Conservation (phyloP, 164 flowering plant species). For the Nymphaea colorata region DNA sequence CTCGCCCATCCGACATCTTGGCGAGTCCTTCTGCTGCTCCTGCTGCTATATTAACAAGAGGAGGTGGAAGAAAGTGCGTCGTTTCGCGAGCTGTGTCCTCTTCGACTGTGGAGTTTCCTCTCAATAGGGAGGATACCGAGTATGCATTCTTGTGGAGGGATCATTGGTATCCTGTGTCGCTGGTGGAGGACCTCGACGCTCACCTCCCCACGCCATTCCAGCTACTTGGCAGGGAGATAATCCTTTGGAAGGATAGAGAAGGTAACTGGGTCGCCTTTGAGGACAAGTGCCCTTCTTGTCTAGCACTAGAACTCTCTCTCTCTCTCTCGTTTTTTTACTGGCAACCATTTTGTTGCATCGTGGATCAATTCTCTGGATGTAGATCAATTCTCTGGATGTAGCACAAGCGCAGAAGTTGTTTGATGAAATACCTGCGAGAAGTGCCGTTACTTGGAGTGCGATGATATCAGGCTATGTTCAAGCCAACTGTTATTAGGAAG, state of each 20-base stretch:
- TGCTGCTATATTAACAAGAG: neutral
- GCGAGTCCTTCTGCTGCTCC: too few species aligned
- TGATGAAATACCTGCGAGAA: too few species aligned
- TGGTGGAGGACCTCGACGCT: conserved; percentile 80
- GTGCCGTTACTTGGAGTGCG: too few species aligned
- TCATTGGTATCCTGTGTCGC: conserved; percentile 95
- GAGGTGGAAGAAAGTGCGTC: neutral
- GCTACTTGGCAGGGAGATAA: conserved; percentile 81
- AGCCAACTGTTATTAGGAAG: too few species aligned
- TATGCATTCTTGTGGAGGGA: conserved; percentile 68
- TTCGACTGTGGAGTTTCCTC: neutral
- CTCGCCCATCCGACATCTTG: neutral
- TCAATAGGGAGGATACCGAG: neutral
- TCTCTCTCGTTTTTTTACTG: neutral
- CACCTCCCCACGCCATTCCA: conserved; percentile 69
- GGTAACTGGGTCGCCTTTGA: conserved; percentile 80
- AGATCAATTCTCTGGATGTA: too few species aligned
- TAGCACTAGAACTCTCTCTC: conserved; percentile 48
- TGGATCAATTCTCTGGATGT: too few species aligned
- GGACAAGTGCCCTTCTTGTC: conserved; percentile 88
- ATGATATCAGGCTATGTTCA: too few species aligned
- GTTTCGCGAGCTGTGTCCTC: neutral
- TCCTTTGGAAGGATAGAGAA: conserved; percentile 59
- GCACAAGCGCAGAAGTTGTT: too few species aligned
- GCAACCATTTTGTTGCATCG: too few species aligned